These are phyloP conservation scores for Suillus lakei DNA, from an alignment of 768 basidiomycete genomes.

Conservation along the genomic window DNA sequence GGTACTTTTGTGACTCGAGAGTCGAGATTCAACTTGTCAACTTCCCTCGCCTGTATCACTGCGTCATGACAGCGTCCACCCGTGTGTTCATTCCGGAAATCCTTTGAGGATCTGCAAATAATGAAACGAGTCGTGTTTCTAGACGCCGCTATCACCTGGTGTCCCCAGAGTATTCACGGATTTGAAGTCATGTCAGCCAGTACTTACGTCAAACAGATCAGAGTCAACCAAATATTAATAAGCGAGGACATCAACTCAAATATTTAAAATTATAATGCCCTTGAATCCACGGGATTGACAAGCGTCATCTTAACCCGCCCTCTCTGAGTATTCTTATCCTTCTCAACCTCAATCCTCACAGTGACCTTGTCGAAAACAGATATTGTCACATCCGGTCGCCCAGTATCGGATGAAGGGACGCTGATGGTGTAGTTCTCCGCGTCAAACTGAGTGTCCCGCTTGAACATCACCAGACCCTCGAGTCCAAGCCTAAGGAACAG, in stretches of 20 bases:
- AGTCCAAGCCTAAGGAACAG: conserved; percentile 74
- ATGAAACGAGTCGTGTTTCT: no score
- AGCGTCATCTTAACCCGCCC: conserved; percentile 88
- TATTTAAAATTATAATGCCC: conserved; percentile 36
- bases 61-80: no score
- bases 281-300: conserved; percentile 65
- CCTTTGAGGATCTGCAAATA: no score
- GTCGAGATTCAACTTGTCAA: no score
- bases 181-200: no score
- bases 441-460: conserved; percentile 87
- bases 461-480: conserved; percentile 94
- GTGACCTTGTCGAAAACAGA: conserved; percentile 93
- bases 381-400: conserved; percentile 54
- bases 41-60: no score
- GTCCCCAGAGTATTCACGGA: no score
- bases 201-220: no score
- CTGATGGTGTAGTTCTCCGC: conserved; percentile 88
- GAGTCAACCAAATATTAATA: no score
- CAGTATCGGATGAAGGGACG: conserved; percentile 50
- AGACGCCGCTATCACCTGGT: no score
- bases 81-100: no score
- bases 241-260: neutral
- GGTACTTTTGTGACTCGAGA: no score
- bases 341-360: conserved; percentile 92
- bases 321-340: conserved; percentile 91